Evolutionary conservation across 768 basidiomycete genomes (phyloP), one percentile per base, ranked within the genome.

Genomic region (Cystobasidium onofrii): DNA sequence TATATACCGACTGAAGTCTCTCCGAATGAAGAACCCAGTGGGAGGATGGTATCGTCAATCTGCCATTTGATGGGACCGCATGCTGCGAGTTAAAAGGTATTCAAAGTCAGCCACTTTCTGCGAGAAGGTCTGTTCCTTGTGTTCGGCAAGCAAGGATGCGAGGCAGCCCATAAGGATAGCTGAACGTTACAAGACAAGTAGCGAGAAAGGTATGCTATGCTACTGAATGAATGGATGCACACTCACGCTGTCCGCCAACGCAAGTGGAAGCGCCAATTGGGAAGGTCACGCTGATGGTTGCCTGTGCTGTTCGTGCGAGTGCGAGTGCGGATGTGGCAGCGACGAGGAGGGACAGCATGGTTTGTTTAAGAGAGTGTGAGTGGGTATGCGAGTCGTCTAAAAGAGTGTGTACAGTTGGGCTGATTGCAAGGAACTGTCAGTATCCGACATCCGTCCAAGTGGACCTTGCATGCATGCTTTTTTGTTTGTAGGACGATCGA

Each of bases 1-100:
- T 71, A 71, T 12, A 71, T 71, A 9, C 69, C 69, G n/a, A 60
- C 69, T n/a, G 29, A 54, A 4, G 69, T 71, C n/a, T 34, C 10
- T 6, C 69, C 69, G 39, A 71, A 71, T 34, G 50, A 46, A 15
- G 69, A 46, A 33, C 4, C 69, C 9, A 52, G 52, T 10, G 69
- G 69, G 7, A 31, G 18, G 50, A 71, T 52, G 12, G 52, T 7
- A 34, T 71, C 69, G 33, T 57, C 55, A 3, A 71, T 44, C 39
- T 60, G 29, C 69, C 69, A 71, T 2, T 23, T 55, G 36, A 71
- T 54, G 18, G 69, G 69, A 1, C 69, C 69, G 34, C 69, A 71
- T 46, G 52, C 69, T 55, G 36, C 36, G 44, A 23, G 27, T 13
- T 15, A 4, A 4, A 27, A 29, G 27, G 57, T 60, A 34, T 17